phyloP scores from a whole-genome alignment of 1,284 basidiomycete genomes.

The Cutaneotrichosporon mucoides region DNA sequence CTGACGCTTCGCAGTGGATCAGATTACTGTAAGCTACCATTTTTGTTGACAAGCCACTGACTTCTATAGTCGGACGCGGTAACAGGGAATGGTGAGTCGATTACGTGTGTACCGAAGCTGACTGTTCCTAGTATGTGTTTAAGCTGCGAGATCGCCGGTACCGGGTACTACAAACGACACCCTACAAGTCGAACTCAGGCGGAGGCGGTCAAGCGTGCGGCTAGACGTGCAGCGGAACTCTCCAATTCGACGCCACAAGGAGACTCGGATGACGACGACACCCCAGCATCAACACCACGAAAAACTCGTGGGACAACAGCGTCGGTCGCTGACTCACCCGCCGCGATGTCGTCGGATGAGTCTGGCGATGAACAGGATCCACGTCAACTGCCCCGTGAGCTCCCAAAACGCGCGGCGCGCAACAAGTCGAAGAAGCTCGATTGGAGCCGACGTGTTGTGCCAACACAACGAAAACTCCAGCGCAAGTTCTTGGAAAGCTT shows the following conservation, averaged over 20 bases:
- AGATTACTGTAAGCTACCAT: conserved; percentile 32
- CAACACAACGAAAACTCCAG: too few relatives aligned
- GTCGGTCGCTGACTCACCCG: neutral
- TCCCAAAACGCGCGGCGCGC: conserved; percentile 22
- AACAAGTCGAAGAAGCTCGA: conserved; percentile 3
- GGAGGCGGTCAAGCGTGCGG: neutral
- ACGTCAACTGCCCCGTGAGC: neutral
- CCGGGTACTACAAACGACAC: conserved; percentile 7
- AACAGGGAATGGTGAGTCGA: conserved; percentile 41
- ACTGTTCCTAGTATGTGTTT: conserved; percentile 33
- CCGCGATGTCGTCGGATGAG: neutral
- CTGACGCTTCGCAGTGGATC: conserved; percentile 25
- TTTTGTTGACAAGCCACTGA: neutral
- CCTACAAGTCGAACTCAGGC: neutral
- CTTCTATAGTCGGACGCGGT: conserved; percentile 29
- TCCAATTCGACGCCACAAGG: neutral
- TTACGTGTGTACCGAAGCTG: neutral
- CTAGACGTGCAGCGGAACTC: neutral
- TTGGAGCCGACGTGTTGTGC: neutral
- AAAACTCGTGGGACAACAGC: neutral
- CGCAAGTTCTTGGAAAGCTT: too few relatives aligned
- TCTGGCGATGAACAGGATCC: conserved; percentile 17
- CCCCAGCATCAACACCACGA: conserved; percentile 7
- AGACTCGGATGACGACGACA: conserved; percentile 7
- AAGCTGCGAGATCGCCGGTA: conserved; percentile 31